A percentile compares a stretch with the other conserved stretches of the same genome.
These are phyloP conservation scores for Cryptococcus amylolentus DNA, from an alignment of 1,284 basidiomycete genomes.

Conservation along the genomic window DNA sequence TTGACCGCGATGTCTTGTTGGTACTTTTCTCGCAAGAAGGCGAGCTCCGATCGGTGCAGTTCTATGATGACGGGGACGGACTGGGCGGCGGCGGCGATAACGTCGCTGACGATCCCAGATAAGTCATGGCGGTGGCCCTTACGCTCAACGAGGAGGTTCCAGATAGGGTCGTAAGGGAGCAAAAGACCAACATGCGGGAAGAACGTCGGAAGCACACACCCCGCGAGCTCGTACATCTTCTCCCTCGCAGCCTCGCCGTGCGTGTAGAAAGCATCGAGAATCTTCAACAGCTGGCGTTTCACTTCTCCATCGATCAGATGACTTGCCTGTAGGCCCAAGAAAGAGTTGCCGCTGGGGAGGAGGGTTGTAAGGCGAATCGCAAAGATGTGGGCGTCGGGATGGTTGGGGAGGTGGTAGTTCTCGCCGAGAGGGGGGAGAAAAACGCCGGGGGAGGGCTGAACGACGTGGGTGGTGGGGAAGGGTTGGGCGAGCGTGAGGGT, in stretches of 20 bases:
- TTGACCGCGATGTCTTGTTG: not conserved
- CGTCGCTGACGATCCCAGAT: accelerated
- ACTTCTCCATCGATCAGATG: constrained; percentile 26
- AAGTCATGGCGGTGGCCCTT: not conserved
- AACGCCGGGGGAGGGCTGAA: no score
- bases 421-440: no score
- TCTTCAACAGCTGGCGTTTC: constrained; percentile 16
- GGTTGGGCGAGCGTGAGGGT: no score
- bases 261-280: constrained; percentile 27
- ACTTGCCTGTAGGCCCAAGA: constrained; percentile 22
- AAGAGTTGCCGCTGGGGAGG: constrained; percentile 10
- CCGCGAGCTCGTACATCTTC: not conserved
- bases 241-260: not conserved
- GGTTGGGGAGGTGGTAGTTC: no score
- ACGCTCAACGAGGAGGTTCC: not conserved
- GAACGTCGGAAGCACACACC: not conserved
- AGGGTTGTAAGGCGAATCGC: constrained; percentile 17
- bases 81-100: no score
- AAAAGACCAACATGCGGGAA: not conserved
- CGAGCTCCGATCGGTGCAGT: not conserved
- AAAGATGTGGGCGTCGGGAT: no score
- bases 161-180: not conserved
- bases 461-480: no score
- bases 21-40: not conserved
- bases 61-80: not conserved